A percentile compares a stretch with the other conserved stretches of the same genome.
These are phyloP conservation scores for Talaromyces marneffei DNA, from an alignment of 2,329 filamentous ascomycete genomes.

Conservation along the genomic window DNA sequence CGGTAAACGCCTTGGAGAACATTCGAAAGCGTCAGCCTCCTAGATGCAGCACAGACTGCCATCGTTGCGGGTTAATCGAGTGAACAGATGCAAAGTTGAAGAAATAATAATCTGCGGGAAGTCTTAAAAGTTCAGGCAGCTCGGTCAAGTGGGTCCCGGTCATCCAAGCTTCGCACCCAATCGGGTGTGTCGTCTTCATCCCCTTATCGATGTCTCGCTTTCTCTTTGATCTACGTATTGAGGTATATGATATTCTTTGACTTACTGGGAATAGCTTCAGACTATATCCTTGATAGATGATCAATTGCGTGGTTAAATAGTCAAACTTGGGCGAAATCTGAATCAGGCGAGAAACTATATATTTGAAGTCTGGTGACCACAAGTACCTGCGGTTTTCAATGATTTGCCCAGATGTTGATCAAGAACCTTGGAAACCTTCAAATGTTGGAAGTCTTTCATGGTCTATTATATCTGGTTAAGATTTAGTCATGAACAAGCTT, in stretches of 20 bases:
- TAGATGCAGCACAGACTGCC: conserved; percentile 3
- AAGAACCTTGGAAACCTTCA: too few relatives aligned
- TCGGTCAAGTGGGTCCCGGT: background rate
- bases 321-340: background rate
- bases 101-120: background rate
- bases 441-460: background rate
- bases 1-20: conserved; percentile 1
- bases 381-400: background rate
- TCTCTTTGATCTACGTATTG: too few relatives aligned
- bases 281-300: background rate
- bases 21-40: conserved; percentile 8
- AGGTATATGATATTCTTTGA: too few relatives aligned
- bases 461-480: background rate
- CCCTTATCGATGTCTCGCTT: background rate
- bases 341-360: background rate
- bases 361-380: background rate
- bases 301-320: background rate
- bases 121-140: background rate
- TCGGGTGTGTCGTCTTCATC: background rate
- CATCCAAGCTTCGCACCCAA: background rate
- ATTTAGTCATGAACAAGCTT: background rate
- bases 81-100: background rate
- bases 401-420: too few relatives aligned
- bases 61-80: background rate
- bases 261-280: background rate